A percentile compares a stretch with the other conserved stretches of the same genome.
These are phyloP conservation scores for Bidens hawaiensis DNA, from an alignment of 140 eudicot species.

Conservation along the genomic window DNA sequence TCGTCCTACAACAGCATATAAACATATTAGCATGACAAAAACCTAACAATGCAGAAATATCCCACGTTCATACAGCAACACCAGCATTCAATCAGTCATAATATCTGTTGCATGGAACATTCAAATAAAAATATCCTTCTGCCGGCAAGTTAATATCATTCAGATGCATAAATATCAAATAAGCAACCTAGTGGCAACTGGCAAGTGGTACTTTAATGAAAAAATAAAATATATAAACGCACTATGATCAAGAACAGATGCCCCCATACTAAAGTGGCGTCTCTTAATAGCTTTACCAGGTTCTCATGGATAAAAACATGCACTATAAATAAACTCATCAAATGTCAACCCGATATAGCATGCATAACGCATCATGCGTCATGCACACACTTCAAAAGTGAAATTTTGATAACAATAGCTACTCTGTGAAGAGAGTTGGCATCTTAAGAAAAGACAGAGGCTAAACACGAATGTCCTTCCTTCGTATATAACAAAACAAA, in stretches of 20 bases:
- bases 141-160: slow-evolving; percentile 2
- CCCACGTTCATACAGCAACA: slow-evolving; percentile 10
- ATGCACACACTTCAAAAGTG: not conserved
- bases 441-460: not conserved
- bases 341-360: slow-evolving; percentile 2
- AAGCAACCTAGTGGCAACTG: not conserved
- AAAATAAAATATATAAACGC: too few species aligned
- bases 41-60: not conserved
- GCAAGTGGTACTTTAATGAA: not conserved
- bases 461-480: not conserved
- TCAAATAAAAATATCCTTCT: too few species aligned
- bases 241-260: not conserved
- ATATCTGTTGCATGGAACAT: slow-evolving; percentile 14
- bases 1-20: slow-evolving; percentile 38
- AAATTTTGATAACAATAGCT: not conserved
- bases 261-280: not conserved
- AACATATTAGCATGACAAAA: slow-evolving; percentile 11
- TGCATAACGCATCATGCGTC: too few species aligned
- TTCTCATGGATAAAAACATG: not conserved
- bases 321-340: not conserved
- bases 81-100: not conserved
- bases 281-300: not conserved
- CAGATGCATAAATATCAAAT: not conserved
- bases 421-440: not conserved
- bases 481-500: not conserved